Conservation (phyloP, 768 basidiomycete genomes). For the Astraeus odoratus region DNA sequence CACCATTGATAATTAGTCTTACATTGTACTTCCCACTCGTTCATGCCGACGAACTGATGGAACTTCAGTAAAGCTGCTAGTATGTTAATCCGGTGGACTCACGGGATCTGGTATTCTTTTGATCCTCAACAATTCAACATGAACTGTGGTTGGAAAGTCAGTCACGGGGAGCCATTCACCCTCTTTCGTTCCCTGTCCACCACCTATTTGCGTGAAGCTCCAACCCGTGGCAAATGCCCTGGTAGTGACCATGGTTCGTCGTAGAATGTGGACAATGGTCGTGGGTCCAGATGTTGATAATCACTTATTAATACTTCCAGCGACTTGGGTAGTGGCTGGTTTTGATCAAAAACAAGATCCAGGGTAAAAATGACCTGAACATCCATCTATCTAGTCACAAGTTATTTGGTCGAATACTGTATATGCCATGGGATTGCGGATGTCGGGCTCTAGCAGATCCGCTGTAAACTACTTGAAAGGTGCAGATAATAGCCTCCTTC, state of each 20-base stretch:
- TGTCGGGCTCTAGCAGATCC: no score
- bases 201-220: constrained; percentile 63
- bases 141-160: constrained; percentile 77
- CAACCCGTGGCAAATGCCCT: constrained; percentile 41
- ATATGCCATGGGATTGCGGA: no score
- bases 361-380: no score
- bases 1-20: constrained; percentile 16
- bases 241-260: constrained; percentile 12
- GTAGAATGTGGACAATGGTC: no score
- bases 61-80: constrained; percentile 7
- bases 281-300: no score
- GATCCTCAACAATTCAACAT: constrained; percentile 73
- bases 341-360: no score
- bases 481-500: no score
- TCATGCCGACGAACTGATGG: constrained; percentile 60
- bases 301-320: no score
- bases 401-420: no score
- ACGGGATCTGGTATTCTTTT: constrained; percentile 81
- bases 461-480: no score
- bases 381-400: no score
- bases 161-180: constrained; percentile 63
- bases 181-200: constrained; percentile 48
- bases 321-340: no score
- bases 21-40: constrained; percentile 94
- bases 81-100: constrained; percentile 18